Base-by-base conservation (phyloP, 768 basidiomycete genomes). In the Suillus placidus region DNA sequence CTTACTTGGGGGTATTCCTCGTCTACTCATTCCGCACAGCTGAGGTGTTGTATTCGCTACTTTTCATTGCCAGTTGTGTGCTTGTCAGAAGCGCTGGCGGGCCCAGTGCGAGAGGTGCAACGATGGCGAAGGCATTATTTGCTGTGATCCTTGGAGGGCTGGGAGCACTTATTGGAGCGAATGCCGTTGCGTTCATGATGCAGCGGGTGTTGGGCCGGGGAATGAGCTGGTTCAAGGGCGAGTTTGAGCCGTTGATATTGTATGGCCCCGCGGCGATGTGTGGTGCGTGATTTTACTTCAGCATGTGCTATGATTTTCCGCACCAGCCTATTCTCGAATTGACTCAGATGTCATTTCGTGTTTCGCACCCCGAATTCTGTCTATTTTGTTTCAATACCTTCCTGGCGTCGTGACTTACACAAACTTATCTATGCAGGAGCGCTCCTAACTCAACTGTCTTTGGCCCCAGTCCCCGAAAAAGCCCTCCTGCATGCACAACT, bases 181-280 rank as follows among this genome's bases (percentile, higher is more conserved):
- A 97, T 68, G 65, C 83, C 1, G 83, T 92, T 0, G 97, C 96
- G 0, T 72, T 87, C 2, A 64, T 93, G 14, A 90, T 97, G 88
- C 75, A 78, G 34, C 73, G 74, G 6, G 84, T 87, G 0, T 74
- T 94, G 26, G 82, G 85, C 9, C 90, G 86, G 75, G 83, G 86
- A 0, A 85, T 97, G 86, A 92, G 91, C 71, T 98, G 95, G 95
- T 97, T 93, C 76, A 81, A 85, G 18, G 84, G 82, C 49, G 92
- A 93, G 67, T 83, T 88, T 69, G 82, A 83, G 12, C 83, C 85
- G 1, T 68, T 96, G 10, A 72, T 83, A 26, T 76, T 97, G 26
- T 99, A 93, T 71, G 91, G 84, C 3, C 92, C 93, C 16, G 84
- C 92, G 2, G 87, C 88, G 0, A 71, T 94, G 16, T 78, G 91